A percentile compares a stretch with the other conserved stretches of the same genome.
Evolutionary conservation across 1,284 basidiomycete genomes (phyloP).

Genomic region (Ceratorhiza oryzae-sativae): DNA sequence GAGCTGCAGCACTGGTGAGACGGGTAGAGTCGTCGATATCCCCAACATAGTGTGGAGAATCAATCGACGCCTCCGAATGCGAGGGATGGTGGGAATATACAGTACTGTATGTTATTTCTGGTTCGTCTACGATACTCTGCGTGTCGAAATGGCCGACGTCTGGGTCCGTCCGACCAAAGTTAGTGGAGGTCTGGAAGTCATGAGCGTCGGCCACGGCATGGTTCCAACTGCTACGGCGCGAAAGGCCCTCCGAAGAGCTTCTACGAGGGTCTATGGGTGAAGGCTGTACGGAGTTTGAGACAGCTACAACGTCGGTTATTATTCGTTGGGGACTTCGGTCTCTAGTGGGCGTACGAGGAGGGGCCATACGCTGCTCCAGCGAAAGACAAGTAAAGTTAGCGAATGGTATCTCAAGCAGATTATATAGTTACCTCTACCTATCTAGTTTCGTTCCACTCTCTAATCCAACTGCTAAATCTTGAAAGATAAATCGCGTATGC

Average conservation of each 20-base stretch:
- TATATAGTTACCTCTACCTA: background rate
- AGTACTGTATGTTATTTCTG: conserved; percentile 1
- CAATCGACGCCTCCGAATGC: conserved; percentile 34
- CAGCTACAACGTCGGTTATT: conserved; percentile 25
- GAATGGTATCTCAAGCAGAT: no score
- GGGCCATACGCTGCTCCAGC: conserved; percentile 22
- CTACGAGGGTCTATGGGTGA: conserved; percentile 20
- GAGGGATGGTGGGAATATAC: conserved; percentile 12
- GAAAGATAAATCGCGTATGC: background rate
- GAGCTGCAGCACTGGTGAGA: conserved; percentile 35
- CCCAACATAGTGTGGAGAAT: conserved; percentile 23
- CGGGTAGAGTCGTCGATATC: conserved; percentile 39
- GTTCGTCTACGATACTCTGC: conserved; percentile 29
- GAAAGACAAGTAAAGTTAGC: background rate
- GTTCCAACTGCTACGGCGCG: conserved; percentile 36
- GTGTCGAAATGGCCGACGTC: conserved; percentile 16
- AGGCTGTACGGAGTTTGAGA: conserved; percentile 34
- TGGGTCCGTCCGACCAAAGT: conserved; percentile 17
- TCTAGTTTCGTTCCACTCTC: background rate
- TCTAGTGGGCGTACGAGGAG: conserved; percentile 35
- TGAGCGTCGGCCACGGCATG: conserved; percentile 15
- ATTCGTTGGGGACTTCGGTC: conserved; percentile 32
- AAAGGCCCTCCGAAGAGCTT: conserved; percentile 21
- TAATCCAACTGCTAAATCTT: background rate
- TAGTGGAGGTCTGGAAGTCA: background rate